Evolutionary conservation across 345 rosid genomes (phyloP), one percentile per base, ranked within the genome.

Genomic region (Pseudoturritis turrita): DNA sequence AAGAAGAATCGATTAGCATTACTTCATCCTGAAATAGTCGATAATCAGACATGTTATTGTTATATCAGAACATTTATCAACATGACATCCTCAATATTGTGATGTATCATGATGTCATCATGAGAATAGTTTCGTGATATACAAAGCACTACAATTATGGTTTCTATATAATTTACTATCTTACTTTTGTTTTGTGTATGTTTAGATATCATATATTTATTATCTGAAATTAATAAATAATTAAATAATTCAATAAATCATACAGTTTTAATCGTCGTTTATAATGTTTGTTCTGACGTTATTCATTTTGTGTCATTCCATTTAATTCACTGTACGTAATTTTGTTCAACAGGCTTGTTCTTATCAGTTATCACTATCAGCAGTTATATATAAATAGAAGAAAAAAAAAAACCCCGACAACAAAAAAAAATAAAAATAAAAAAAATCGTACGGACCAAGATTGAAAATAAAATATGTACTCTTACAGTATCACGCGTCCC

Each of bases 401-500:
- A 29, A 29, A 29, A 4, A 4, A 29, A 33, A 33, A 33, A 8
- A 33, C 3, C 37, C 37, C 10, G 37, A 33, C 37, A n/a, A n/a
- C 10, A 33, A 33, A 33, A 9, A 29, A 5, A 8, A 33, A 9
- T 8, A 8, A 33, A 33, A 33, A 33, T 33, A 33, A 1, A 19
- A 7, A 13, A 55, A 71, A 51, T 33, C 18, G 70, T 72, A 72
- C 76, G 70, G 70, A 72, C 39, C 17, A 53, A 41, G 26, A 39
- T 10, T 4, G 26, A 17, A 58, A 35, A 36, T 15, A n/a, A 4
- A 59, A 3, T 12, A 63, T 15, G 18, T n/a, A 45, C 13, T 45
- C 11, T n/a, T 25, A 12, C 47, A 18, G 19, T 0, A 22, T 10
- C 41, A 58, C 78, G 72, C 72, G 70, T 25, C 26, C 17, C 72